Percentiles rank a stretch among this genome's conserved stretches.
These are phyloP conservation scores for Favolaschia claudopus DNA, from an alignment of 768 basidiomycete species.

Conservation along the genomic window DNA sequence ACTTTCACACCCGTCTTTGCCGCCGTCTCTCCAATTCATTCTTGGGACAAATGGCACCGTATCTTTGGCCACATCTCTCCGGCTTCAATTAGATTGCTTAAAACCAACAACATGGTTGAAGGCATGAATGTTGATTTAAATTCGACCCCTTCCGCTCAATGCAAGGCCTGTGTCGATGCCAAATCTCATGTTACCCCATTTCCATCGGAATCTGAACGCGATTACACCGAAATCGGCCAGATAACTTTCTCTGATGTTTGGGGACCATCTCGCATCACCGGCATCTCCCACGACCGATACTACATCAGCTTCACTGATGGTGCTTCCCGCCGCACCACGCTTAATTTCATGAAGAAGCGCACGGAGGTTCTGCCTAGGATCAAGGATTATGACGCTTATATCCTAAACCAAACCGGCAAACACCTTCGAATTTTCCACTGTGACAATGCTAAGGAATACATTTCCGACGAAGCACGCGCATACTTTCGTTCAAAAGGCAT, in stretches of 20 bases:
- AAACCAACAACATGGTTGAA: conserved; percentile 27
- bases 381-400: not conserved
- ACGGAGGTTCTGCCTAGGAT: conserved; percentile 3
- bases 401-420: not conserved
- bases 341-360: conserved; percentile 13
- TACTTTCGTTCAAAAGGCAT: conserved; percentile 32
- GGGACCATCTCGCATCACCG: conserved; percentile 25
- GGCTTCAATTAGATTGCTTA: conserved; percentile 26
- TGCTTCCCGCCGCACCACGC: conserved; percentile 1
- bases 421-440: conserved; percentile 8
- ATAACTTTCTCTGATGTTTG: conserved; percentile 30
- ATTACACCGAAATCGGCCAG: conserved; percentile 28
- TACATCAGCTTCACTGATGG: conserved; percentile 26
- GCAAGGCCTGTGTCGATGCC: conserved; percentile 32
- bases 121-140: conserved; percentile 28
- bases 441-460: conserved; percentile 31
- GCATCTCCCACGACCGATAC: conserved; percentile 17
- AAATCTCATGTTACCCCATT: conserved; percentile 30
- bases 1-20: not conserved
- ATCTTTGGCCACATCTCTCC: conserved; percentile 30
- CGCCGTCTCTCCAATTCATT: conserved; percentile 17
- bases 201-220: conserved; percentile 25
- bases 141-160: conserved; percentile 22
- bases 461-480: conserved; percentile 6
- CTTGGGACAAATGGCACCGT: no score